Percentiles rank a stretch among this genome's conserved stretches.
Evolutionary conservation across 208 protist genomes (phyloP).

Genomic region (Strigomonas culicis): DNA sequence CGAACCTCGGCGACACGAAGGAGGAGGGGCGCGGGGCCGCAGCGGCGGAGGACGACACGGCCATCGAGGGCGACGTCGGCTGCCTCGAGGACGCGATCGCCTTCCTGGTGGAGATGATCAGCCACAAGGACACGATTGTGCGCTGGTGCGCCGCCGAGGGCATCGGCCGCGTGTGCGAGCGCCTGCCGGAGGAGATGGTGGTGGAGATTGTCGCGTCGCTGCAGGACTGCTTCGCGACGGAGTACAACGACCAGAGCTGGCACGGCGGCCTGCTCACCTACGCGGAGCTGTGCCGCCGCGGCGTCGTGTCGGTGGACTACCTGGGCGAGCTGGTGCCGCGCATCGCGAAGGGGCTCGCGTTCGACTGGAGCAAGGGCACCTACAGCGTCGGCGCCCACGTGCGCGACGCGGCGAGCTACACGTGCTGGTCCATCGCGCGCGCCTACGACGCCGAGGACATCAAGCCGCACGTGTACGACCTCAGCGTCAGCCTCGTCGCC

Average conservation of each 20-base stretch:
- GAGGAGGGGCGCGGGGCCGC: neutral
- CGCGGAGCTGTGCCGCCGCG: slow-evolving; percentile 95
- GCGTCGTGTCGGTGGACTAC: slow-evolving; percentile 84
- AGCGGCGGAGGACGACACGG: slow-evolving; percentile 23
- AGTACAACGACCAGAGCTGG: slow-evolving; percentile 83
- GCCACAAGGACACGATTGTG: slow-evolving; percentile 93
- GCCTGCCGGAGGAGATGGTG: slow-evolving; percentile 87
- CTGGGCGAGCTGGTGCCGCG: slow-evolving; percentile 71
- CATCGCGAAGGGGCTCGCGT: slow-evolving; percentile 83
- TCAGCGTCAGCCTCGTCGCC: slow-evolving; percentile 77
- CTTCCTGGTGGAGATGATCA: slow-evolving; percentile 56
- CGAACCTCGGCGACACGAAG: slow-evolving; percentile 43
- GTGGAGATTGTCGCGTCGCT: slow-evolving; percentile 89
- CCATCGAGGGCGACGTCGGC: slow-evolving; percentile 55
- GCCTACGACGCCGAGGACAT: slow-evolving; percentile 94
- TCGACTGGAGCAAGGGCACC: slow-evolving; percentile 93
- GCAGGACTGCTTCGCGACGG: slow-evolving; percentile 60
- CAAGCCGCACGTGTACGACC: slow-evolving; percentile 60
- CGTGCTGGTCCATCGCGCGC: slow-evolving; percentile 98
- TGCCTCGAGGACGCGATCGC: slow-evolving; percentile 77
- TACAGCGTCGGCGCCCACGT: slow-evolving; percentile 97
- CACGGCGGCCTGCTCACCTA: slow-evolving; percentile 96
- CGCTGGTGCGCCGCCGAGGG: slow-evolving; percentile 97
- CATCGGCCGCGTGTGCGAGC: slow-evolving; percentile 91
- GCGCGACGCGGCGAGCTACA: slow-evolving; percentile 98